Evolutionary conservation across 2,329 filamentous ascomycete genomes (phyloP).

Genomic region (Eutypella sp.): DNA sequence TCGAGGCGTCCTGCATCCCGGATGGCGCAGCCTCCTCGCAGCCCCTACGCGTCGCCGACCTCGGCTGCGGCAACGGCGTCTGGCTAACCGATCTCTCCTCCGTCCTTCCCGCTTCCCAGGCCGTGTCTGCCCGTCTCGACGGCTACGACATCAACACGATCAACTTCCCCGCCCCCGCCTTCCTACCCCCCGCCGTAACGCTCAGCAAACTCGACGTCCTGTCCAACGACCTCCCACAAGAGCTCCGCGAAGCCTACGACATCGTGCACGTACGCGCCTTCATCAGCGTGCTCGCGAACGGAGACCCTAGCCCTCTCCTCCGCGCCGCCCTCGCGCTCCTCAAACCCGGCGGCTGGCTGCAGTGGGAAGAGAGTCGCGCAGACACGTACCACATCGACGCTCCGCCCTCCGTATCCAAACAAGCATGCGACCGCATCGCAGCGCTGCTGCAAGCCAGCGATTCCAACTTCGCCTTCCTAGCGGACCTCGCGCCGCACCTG

Average conservation of each 20-base stretch:
- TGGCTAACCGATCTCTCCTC: slow-evolving; percentile 6
- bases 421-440: background rate
- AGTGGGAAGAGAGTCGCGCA: slow-evolving; percentile 5
- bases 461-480: background rate
- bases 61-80: slow-evolving; percentile 9
- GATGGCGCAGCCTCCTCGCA: background rate
- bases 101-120: background rate
- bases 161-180: slow-evolving; percentile 2
- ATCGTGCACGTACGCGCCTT: slow-evolving; percentile 5
- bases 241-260: slow-evolving; percentile 2
- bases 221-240: background rate
- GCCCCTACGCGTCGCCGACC: slow-evolving; percentile 7
- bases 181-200: slow-evolving; percentile 1
- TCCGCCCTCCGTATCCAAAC: background rate
- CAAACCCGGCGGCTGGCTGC: slow-evolving; percentile 2
- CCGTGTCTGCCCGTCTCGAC: slow-evolving; percentile 2
- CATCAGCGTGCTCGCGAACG: background rate
- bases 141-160: slow-evolving; percentile 10
- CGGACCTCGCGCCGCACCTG: background rate
- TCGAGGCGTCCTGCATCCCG: slow-evolving; percentile 3
- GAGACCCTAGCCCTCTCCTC: slow-evolving; percentile 1
- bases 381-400: slow-evolving; percentile 1
- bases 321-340: background rate
- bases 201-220: slow-evolving; percentile 6
- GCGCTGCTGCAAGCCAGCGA: background rate